Evolutionary conservation across 129 eudicot species (phyloP).

Genomic region (Escallonia herrerae): DNA sequence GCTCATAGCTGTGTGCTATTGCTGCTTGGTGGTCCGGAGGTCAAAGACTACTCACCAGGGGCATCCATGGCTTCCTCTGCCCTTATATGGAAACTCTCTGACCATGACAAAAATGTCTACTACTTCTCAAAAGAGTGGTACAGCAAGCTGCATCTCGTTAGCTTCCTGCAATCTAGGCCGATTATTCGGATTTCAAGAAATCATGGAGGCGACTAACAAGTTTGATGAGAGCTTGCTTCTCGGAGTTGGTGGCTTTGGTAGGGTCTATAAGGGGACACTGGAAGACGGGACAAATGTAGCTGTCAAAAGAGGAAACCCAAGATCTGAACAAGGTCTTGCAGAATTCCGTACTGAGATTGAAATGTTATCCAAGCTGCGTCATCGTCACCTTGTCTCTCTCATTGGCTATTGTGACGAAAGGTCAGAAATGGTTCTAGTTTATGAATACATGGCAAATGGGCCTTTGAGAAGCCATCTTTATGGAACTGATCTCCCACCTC

Average conservation of each 20-base stretch:
- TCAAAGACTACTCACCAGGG: constrained; percentile 50
- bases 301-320: constrained; percentile 86
- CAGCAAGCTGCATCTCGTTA: constrained; percentile 92
- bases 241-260: constrained; percentile 97
- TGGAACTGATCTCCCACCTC: constrained; percentile 72
- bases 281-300: constrained; percentile 89
- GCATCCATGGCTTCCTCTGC: constrained; percentile 82
- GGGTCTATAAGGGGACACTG: constrained; percentile 90
- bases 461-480: constrained; percentile 96
- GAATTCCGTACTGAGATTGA: constrained; percentile 94
- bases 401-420: constrained; percentile 96
- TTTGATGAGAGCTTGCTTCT: constrained; percentile 79
- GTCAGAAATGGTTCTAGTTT: constrained; percentile 92
- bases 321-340: constrained; percentile 94
- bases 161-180: constrained; percentile 71
- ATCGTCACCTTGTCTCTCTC: constrained; percentile 91
- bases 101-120: constrained; percentile 66
- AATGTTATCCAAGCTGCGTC: constrained; percentile 94
- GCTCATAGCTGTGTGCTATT: constrained; percentile 44
- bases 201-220: constrained; percentile 81
- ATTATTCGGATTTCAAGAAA: constrained; percentile 80
- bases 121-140: constrained; percentile 52
- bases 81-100: constrained; percentile 74
- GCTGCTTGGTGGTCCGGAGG: constrained; percentile 45
- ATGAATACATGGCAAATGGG: constrained; percentile 97